phyloP scores from a whole-genome alignment of 768 basidiomycete species.

The Pulveroboletus sp. region DNA sequence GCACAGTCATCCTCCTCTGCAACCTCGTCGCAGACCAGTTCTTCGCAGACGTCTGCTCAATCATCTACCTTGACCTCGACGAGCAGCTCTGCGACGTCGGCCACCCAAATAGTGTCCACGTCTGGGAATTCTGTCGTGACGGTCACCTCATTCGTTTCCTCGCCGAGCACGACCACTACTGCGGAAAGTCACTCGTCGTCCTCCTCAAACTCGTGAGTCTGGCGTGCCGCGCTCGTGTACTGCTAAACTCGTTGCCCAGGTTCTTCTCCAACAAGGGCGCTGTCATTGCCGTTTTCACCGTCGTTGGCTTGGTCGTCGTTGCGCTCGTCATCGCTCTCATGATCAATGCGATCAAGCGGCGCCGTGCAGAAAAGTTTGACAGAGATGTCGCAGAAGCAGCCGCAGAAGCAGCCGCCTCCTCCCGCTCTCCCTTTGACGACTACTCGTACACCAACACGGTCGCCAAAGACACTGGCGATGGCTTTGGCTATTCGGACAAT shows the following conservation, averaged over 20 bases:
- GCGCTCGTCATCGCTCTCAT: slow-evolving; percentile 47
- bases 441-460: slow-evolving; percentile 29
- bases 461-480: slow-evolving; percentile 15
- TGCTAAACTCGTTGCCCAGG: slow-evolving; percentile 31
- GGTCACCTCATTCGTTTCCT: slow-evolving; percentile 5
- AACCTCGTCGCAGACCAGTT: no score
- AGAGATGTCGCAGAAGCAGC: slow-evolving; percentile 72
- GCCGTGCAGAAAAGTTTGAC: slow-evolving; percentile 62
- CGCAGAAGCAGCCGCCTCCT: slow-evolving; percentile 52
- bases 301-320: slow-evolving; percentile 59
- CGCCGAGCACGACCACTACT: background rate
- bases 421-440: slow-evolving; percentile 53
- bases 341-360: slow-evolving; percentile 55
- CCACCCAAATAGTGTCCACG: no score
- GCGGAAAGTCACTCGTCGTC: background rate
- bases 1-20: slow-evolving; percentile 4
- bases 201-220: slow-evolving; percentile 27
- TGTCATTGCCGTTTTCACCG: slow-evolving; percentile 67
- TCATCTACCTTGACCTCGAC: no score
- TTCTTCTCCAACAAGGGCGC: slow-evolving; percentile 73
- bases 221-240: background rate
- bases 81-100: background rate
- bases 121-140: background rate
- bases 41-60: no score
- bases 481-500: slow-evolving; percentile 43